Conservation (phyloP, 176 grass and related monocot species). For the Hordeum marinum region DNA sequence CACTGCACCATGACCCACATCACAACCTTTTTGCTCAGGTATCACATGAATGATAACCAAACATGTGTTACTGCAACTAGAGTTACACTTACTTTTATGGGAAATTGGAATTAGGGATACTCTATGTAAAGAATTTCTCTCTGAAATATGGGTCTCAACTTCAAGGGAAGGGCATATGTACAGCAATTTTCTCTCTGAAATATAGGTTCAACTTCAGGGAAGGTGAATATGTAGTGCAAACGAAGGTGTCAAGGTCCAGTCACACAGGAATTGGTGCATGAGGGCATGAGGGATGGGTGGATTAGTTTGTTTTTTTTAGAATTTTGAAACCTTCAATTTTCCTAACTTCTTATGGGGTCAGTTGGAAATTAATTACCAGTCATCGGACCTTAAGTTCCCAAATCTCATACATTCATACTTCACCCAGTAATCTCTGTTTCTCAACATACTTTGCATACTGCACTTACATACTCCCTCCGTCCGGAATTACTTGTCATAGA, state of each 20-base stretch:
- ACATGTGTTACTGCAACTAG: neutral
- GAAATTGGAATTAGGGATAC: neutral
- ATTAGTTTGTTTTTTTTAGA: neutral
- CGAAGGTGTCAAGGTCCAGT: neutral
- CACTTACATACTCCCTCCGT: too few relatives aligned
- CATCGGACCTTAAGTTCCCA: neutral
- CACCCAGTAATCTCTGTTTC: neutral
- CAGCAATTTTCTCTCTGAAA: neutral
- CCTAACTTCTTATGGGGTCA: neutral
- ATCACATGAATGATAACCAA: constrained; percentile 15
- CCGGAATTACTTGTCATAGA: too few relatives aligned
- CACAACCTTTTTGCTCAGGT: constrained; percentile 97
- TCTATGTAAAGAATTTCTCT: neutral
- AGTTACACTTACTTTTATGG: neutral
- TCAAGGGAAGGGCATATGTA: neutral
- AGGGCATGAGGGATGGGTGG: neutral
- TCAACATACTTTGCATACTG: neutral
- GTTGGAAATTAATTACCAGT: neutral
- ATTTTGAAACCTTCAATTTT: neutral
- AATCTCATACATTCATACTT: neutral
- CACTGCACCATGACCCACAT: constrained; percentile 79
- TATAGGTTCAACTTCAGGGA: neutral
- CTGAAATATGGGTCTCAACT: neutral
- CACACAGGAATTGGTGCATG: neutral
- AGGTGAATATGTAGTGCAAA: neutral